These are phyloP conservation scores for Cymodocea nodosa DNA, from an alignment of 116 monocot species.

Conservation along the genomic window DNA sequence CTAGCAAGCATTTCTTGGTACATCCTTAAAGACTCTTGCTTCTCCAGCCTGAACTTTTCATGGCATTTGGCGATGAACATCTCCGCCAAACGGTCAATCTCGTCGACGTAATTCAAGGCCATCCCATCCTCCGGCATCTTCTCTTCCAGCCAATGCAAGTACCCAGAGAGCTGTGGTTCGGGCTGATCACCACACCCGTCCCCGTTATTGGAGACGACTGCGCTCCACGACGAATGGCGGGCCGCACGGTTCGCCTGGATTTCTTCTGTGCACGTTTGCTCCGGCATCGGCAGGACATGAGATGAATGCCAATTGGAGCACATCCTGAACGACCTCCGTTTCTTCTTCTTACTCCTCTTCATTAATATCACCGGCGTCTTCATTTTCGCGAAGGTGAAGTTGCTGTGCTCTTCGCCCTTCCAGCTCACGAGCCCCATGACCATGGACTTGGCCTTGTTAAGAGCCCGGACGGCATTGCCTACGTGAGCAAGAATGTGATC, in stretches of 20 bases:
- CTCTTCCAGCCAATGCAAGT: slow-evolving; percentile 62
- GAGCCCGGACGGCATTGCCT: slow-evolving; percentile 18
- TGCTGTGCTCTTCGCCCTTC: slow-evolving; percentile 1
- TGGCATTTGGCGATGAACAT: slow-evolving; percentile 81
- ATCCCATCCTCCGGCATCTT: slow-evolving; percentile 1
- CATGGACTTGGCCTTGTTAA: slow-evolving; percentile 26
- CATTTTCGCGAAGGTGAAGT: slow-evolving; percentile 9
- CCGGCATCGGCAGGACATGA: slow-evolving; percentile 39
- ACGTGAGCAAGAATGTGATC: slow-evolving; percentile 24
- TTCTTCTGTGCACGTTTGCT: slow-evolving; percentile 5
- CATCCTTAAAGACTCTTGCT: slow-evolving; percentile 87
- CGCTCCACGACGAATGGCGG: slow-evolving; percentile 55
- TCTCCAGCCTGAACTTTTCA: slow-evolving; percentile 89
- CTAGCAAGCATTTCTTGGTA: slow-evolving; percentile 89
- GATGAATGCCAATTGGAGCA: slow-evolving; percentile 31
- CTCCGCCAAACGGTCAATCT: slow-evolving; percentile 77
- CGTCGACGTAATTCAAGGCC: slow-evolving; percentile 11
- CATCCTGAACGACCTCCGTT: slow-evolving; percentile 7
- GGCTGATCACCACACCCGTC: slow-evolving; percentile 6
- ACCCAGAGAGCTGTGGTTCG: slow-evolving; percentile 30
- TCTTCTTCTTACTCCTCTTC: slow-evolving; percentile 18
- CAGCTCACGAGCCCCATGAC: slow-evolving; percentile 12
- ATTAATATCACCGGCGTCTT: slow-evolving; percentile 17
- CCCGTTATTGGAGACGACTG: slow-evolving; percentile 19
- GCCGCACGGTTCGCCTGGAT: slow-evolving; percentile 12